Percentiles rank a stretch among this genome's conserved stretches.
These are phyloP conservation scores for Daldinia decipiens DNA, from an alignment of 495 filamentous ascomycete species.

Conservation along the genomic window DNA sequence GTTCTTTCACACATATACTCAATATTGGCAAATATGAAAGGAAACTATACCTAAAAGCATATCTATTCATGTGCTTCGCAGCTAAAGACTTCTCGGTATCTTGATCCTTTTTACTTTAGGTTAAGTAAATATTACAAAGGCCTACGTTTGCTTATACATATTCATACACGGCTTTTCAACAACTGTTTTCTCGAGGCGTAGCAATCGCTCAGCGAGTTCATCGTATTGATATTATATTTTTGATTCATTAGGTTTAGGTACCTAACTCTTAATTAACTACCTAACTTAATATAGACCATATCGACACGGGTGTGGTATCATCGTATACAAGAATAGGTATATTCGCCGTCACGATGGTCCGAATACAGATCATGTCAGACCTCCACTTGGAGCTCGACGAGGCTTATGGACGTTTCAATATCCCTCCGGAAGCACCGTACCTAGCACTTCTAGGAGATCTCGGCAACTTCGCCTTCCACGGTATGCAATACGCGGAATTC, in stretches of 20 bases:
- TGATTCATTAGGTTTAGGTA: neutral
- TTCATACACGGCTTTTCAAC: neutral
- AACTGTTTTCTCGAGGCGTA: neutral
- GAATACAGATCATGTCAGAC: constrained; percentile 33
- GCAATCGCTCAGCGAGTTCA: neutral
- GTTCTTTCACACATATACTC: neutral
- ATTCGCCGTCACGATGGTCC: constrained; percentile 17
- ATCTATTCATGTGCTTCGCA: neutral
- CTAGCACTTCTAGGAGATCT: constrained; percentile 23
- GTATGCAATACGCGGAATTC: neutral
- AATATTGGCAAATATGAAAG: neutral
- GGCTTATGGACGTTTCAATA: neutral
- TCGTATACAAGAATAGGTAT: too few relatives aligned
- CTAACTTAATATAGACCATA: neutral
- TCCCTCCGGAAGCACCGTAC: constrained; percentile 4
- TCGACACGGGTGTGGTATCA: too few relatives aligned
- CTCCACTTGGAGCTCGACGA: constrained; percentile 12
- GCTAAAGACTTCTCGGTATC: neutral
- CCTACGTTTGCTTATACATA: neutral
- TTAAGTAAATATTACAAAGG: neutral
- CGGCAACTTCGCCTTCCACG: neutral
- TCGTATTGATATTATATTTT: neutral
- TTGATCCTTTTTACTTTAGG: too few relatives aligned
- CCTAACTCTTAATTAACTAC: too few relatives aligned
- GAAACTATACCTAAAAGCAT: neutral